phyloP scores from a whole-genome alignment of 2,329 filamentous ascomycete species.

The Cladophialophora exuberans region DNA sequence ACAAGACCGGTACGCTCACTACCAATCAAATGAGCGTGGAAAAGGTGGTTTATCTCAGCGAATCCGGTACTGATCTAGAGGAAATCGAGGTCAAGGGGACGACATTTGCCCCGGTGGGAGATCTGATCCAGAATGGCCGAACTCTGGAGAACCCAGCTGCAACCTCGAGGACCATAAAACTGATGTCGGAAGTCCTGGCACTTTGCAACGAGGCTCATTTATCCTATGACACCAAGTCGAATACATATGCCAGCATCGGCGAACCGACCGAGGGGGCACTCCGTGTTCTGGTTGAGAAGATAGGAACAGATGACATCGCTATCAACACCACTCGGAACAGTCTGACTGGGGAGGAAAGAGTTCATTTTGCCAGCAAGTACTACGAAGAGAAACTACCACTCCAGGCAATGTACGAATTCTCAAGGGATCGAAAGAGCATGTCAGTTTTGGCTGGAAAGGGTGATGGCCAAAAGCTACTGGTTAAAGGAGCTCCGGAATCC shows the following conservation, averaged over 20 bases:
- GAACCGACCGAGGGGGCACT: constrained; percentile 95
- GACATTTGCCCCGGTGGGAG: constrained; percentile 83
- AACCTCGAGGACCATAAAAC: constrained; percentile 74
- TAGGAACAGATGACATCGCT: constrained; percentile 75
- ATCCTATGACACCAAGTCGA: constrained; percentile 76
- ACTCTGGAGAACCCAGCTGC: constrained; percentile 68
- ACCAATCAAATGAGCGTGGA: constrained; percentile 99
- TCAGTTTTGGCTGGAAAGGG: constrained; percentile 82
- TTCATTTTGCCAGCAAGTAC: constrained; percentile 80
- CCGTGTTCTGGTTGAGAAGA: constrained; percentile 88
- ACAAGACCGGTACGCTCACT: constrained; percentile 97
- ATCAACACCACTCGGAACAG: constrained; percentile 57
- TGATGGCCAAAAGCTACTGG: constrained; percentile 76
- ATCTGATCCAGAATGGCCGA: constrained; percentile 71
- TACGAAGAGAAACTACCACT: constrained; percentile 78
- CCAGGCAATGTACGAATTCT: constrained; percentile 93
- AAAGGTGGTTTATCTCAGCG: constrained; percentile 82
- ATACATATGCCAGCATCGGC: constrained; percentile 78
- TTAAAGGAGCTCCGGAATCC: constrained; percentile 95
- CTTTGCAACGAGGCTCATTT: constrained; percentile 90
- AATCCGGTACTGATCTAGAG: constrained; percentile 72
- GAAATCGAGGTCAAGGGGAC: constrained; percentile 91
- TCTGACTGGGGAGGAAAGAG: constrained; percentile 60
- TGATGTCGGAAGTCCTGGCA: constrained; percentile 71
- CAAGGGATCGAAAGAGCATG: constrained; percentile 98